Conservation (phyloP, 768 basidiomycete species). For the Russula earlei region DNA sequence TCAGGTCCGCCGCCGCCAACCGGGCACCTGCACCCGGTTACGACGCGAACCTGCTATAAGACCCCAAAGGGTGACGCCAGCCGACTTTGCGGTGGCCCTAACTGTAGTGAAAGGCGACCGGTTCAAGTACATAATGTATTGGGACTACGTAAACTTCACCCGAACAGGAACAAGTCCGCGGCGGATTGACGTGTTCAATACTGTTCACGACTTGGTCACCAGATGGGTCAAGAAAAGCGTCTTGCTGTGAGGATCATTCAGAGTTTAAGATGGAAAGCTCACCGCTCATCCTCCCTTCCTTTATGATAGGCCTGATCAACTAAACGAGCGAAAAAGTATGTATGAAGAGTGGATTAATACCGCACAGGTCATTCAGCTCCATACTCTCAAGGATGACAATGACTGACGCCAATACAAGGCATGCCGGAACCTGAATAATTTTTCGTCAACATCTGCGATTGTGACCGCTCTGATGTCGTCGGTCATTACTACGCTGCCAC, state of each 20-base stretch:
- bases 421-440: conserved; percentile 1
- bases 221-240: background rate
- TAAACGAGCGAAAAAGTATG: background rate
- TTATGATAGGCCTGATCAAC: background rate
- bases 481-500: background rate
- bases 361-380: background rate
- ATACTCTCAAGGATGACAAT: background rate
- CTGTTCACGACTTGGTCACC: background rate
- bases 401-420: background rate
- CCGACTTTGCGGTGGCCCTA: conserved; percentile 4
- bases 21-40: background rate
- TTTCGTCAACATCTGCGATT: conserved; percentile 7
- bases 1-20: conserved; percentile 2
- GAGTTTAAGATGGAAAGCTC: no score
- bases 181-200: conserved; percentile 1
- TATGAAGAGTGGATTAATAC: conserved; percentile 6
- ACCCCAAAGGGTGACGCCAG: background rate
- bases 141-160: conserved; percentile 12
- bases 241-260: background rate
- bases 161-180: background rate
- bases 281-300: background rate
- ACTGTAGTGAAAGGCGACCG: background rate
- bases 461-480: background rate
- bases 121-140: conserved; percentile 4
- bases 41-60: background rate